Conservation (phyloP, 345 rosid genomes). For the Eucalyptus sideroxylon region DNA sequence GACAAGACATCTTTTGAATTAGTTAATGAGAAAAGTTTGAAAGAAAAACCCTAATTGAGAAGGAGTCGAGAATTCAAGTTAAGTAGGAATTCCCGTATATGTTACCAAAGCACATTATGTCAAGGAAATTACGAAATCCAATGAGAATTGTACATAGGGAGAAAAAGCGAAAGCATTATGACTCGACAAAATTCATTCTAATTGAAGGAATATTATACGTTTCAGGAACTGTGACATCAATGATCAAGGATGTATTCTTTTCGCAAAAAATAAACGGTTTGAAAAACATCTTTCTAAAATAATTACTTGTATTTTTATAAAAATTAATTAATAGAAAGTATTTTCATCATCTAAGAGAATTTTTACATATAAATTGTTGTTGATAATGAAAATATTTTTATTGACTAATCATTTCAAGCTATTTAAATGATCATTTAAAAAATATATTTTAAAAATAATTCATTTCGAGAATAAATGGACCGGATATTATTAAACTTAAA, state of each 20-base stretch:
- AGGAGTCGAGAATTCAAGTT: background rate
- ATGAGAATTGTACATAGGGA: background rate
- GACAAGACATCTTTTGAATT: background rate
- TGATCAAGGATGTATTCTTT: background rate
- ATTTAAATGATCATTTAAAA: no score
- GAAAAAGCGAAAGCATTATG: background rate
- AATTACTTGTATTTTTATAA: no score
- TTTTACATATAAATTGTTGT: no score
- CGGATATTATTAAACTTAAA: background rate
- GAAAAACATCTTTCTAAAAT: no score
- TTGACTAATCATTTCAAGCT: no score
- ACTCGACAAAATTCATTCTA: background rate
- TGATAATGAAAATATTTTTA: no score
- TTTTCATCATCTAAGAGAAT: no score
- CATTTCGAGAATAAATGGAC: background rate
- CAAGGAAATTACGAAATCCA: background rate
- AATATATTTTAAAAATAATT: no score
- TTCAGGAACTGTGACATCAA: background rate
- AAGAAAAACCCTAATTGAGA: background rate
- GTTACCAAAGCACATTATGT: background rate
- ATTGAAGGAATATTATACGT: no score
- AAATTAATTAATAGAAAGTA: no score
- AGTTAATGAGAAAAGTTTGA: background rate
- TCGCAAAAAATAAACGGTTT: no score
- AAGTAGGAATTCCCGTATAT: rapidly evolving